Conservation (phyloP, 1,139 yeast genomes). For the Hemisphaericaspora lyxosophila region DNA sequence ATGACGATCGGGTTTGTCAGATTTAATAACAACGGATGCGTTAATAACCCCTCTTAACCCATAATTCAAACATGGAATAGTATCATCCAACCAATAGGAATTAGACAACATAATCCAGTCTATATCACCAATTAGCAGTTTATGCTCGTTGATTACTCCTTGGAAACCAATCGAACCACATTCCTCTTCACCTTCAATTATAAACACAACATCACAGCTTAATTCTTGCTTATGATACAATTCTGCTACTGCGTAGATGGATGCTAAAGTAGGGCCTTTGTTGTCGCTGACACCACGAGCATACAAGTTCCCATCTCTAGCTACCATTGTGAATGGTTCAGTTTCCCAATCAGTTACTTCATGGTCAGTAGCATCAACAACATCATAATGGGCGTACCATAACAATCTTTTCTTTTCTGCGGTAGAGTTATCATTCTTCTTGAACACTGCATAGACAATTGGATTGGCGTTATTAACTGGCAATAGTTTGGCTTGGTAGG, state of each 20-base stretch:
- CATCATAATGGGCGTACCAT: conserved; percentile 97
- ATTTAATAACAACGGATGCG: conserved; percentile 65
- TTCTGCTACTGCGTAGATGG: conserved; percentile 84
- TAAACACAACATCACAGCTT: conserved; percentile 71
- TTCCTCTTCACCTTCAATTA: conserved; percentile 95
- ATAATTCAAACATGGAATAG: conserved; percentile 86
- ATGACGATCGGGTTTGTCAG: conserved; percentile 84
- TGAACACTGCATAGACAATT: conserved; percentile 72
- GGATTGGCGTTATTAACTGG: conserved; percentile 83
- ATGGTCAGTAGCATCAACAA: conserved; percentile 55
- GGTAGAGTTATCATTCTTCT: conserved; percentile 32
- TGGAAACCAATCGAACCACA: conserved; percentile 87
- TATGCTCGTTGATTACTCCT: conserved; percentile 54
- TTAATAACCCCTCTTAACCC: conserved; percentile 91
- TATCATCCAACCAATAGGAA: conserved; percentile 91
- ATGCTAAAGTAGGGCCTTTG: conserved; percentile 91
- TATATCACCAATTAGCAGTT: conserved; percentile 58
- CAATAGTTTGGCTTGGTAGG: conserved; percentile 60
- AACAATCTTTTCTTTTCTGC: conserved; percentile 42
- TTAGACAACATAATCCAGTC: conserved; percentile 91
- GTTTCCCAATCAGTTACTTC: conserved; percentile 66
- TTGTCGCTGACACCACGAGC: conserved; percentile 95
- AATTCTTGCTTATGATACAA: conserved; percentile 53
- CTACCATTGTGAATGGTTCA: conserved; percentile 73
- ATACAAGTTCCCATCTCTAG: conserved; percentile 80